These are phyloP conservation scores for Saturnispora saitoi DNA, from an alignment of 805 yeast species.

Conservation along the genomic window DNA sequence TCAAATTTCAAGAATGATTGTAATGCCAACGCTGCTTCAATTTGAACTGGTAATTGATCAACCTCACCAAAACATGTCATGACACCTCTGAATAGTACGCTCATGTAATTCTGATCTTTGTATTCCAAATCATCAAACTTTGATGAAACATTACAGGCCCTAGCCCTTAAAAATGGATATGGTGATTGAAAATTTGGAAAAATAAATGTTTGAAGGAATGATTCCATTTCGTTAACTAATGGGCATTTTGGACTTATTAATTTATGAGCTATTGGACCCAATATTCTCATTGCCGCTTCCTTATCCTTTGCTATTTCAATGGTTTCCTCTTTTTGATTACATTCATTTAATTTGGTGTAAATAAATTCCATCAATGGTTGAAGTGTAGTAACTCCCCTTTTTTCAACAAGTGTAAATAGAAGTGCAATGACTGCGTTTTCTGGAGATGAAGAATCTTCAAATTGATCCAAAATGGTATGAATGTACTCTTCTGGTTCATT, in stretches of 20 bases:
- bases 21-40: conserved; percentile 78
- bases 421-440: conserved; percentile 75
- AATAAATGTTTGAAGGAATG: conserved; percentile 51
- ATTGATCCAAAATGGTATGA: conserved; percentile 59
- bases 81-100: conserved; percentile 38
- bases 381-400: conserved; percentile 52
- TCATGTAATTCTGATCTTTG: conserved; percentile 29
- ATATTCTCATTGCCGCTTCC: conserved; percentile 72
- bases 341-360: conserved; percentile 38
- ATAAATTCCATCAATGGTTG: conserved; percentile 55
- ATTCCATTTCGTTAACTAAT: conserved; percentile 55
- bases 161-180: conserved; percentile 62
- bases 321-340: conserved; percentile 28
- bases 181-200: conserved; percentile 63
- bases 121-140: conserved; percentile 58
- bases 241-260: conserved; percentile 49
- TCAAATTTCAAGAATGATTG: conserved; percentile 66
- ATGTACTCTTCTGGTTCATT: conserved; percentile 89
- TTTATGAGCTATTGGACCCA: conserved; percentile 63
- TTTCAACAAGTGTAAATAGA: conserved; percentile 61
- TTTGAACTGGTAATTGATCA: conserved; percentile 60
- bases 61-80: conserved; percentile 37
- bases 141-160: conserved; percentile 59
- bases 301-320: conserved; percentile 52
- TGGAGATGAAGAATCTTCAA: conserved; percentile 56